phyloP scores from a whole-genome alignment of 2,329 filamentous ascomycete species.

The Calcarisporium arbuscula region DNA sequence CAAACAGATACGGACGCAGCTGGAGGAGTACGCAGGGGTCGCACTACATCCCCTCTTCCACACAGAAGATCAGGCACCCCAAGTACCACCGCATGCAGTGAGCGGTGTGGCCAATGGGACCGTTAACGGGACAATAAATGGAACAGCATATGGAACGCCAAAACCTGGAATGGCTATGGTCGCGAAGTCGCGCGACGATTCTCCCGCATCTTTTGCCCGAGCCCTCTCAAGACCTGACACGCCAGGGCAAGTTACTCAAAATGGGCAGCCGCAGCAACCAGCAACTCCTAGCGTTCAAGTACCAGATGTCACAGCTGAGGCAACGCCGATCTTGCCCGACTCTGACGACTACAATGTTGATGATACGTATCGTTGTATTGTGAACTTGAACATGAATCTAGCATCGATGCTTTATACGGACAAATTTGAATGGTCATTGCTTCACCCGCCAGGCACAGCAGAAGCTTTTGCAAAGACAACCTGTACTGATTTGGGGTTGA shows the following conservation, averaged over 20 bases:
- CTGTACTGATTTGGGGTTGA: slow-evolving; percentile 82
- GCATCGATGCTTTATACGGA: slow-evolving; percentile 90
- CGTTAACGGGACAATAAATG: slow-evolving; percentile 21
- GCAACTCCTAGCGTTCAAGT: slow-evolving; percentile 27
- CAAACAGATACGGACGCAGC: slow-evolving; percentile 86
- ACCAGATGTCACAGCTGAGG: slow-evolving; percentile 61
- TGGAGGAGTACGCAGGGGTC: slow-evolving; percentile 93
- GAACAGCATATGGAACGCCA: slow-evolving; percentile 19
- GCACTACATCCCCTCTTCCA: slow-evolving; percentile 91
- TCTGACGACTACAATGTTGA: slow-evolving; percentile 80
- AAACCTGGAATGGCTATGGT: too few species aligned
- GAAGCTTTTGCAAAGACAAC: slow-evolving; percentile 90
- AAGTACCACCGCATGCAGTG: slow-evolving; percentile 12
- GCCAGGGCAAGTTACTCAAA: slow-evolving; percentile 45
- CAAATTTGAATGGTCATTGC: slow-evolving; percentile 94
- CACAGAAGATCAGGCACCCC: slow-evolving; percentile 34
- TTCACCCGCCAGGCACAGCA: slow-evolving; percentile 85
- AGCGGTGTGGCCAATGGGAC: slow-evolving; percentile 12
- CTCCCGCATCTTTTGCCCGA: slow-evolving; percentile 27
- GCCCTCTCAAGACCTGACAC: slow-evolving; percentile 47
- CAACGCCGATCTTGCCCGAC: slow-evolving; percentile 52
- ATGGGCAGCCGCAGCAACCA: slow-evolving; percentile 40
- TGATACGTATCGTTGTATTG: slow-evolving; percentile 89
- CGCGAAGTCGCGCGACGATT: slow-evolving; percentile 31
- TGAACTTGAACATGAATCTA: slow-evolving; percentile 85